Conservation (phyloP, 2,329 filamentous ascomycete species). For the Pseudogymnoascus sp. region DNA sequence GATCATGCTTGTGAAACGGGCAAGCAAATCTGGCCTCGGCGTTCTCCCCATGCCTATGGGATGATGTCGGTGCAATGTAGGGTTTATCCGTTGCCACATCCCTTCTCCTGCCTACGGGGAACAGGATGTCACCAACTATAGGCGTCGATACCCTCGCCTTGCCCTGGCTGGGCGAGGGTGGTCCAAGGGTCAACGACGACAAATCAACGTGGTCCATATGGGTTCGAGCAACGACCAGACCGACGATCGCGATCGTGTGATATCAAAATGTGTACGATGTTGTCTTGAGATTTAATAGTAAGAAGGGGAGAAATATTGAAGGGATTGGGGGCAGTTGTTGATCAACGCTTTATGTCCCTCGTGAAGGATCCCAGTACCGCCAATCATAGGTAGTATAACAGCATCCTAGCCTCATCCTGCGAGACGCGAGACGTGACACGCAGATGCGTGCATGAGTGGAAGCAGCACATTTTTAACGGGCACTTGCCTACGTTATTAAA, state of each 20-base stretch:
- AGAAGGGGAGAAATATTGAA: not conserved
- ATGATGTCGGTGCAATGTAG: not conserved
- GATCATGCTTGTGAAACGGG: constrained; percentile 18
- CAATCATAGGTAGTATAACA: not conserved
- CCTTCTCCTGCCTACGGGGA: not conserved
- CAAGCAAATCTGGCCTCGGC: constrained; percentile 14
- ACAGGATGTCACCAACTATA: not conserved
- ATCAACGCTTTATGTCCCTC: not conserved
- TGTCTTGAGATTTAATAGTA: not conserved
- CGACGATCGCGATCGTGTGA: not conserved
- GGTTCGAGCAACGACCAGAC: not conserved
- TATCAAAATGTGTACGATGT: not conserved
- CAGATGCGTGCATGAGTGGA: not conserved
- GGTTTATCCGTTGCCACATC: no score
- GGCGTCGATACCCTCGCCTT: not conserved
- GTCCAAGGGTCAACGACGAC: not conserved
- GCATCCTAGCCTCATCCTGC: not conserved
- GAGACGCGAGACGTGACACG: not conserved
- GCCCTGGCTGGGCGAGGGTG: not conserved
- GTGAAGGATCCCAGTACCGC: not conserved
- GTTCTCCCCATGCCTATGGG: not conserved
- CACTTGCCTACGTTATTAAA: not conserved
- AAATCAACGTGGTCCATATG: not conserved
- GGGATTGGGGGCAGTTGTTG: not conserved
- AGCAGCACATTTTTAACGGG: not conserved